Conservation (phyloP, 1,139 yeast genomes). For the Yarrowia galli region DNA sequence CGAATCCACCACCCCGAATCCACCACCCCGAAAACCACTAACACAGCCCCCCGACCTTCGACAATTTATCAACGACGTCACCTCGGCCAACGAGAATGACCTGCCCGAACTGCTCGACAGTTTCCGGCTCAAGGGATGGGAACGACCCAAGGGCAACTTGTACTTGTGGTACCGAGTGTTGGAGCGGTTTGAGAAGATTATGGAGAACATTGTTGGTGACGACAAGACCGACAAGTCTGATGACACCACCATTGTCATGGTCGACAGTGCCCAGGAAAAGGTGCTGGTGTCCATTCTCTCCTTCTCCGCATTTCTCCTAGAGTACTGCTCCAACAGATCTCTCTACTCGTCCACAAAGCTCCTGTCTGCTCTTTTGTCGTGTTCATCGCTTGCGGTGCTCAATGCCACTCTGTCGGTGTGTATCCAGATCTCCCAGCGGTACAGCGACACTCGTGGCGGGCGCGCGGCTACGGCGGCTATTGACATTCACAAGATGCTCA, state of each 20-base stretch:
- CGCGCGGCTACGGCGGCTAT: conserved; percentile 52
- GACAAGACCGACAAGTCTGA: conserved; percentile 64
- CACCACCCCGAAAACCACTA: conserved; percentile 3
- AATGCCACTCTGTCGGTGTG: conserved; percentile 70
- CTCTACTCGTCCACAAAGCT: conserved; percentile 73
- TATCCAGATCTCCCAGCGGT: conserved; percentile 66
- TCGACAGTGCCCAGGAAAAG: conserved; percentile 58
- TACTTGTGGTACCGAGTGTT: conserved; percentile 79
- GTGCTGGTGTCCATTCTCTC: conserved; percentile 62
- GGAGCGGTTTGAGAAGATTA: conserved; percentile 73
- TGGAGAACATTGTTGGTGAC: conserved; percentile 63
- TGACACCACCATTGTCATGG: conserved; percentile 56
- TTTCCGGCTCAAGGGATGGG: conserved; percentile 57
- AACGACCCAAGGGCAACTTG: conserved; percentile 74
- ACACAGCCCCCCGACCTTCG: conserved; percentile 33
- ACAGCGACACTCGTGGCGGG: conserved; percentile 55
- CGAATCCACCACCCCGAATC: too few species aligned
- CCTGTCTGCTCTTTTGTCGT: conserved; percentile 64
- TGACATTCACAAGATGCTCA: conserved; percentile 47
- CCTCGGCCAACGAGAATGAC: conserved; percentile 44
- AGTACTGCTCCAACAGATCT: conserved; percentile 71
- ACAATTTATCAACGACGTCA: conserved; percentile 11
- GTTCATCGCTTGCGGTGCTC: conserved; percentile 66
- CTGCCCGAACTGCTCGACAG: conserved; percentile 51
- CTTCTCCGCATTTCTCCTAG: conserved; percentile 70